A percentile compares a stretch with the other conserved stretches of the same genome.
Evolutionary conservation across 371 early-diverging fungal species (phyloP).

Genomic region (Mortierella sp.): DNA sequence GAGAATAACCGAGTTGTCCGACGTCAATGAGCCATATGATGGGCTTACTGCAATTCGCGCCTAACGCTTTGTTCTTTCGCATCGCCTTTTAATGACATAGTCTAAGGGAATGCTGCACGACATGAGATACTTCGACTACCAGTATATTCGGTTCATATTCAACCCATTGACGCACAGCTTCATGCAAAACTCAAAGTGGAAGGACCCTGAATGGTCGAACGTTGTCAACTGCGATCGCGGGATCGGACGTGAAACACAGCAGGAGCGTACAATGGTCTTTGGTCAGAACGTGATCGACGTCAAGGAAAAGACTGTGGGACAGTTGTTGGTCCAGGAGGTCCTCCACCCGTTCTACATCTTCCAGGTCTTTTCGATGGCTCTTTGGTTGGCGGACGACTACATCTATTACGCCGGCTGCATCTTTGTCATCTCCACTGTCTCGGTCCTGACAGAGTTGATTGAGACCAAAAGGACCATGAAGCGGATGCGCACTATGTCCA

Average conservation of each 20-base stretch:
- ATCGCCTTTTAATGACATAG: constrained; percentile 31
- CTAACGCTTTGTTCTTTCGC: background rate
- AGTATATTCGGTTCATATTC: constrained; percentile 89
- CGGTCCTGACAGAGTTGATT: constrained; percentile 83
- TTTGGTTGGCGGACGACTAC: constrained; percentile 96
- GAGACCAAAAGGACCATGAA: constrained; percentile 90
- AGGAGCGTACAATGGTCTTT: constrained; percentile 81
- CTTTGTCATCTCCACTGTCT: constrained; percentile 82
- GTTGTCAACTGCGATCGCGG: constrained; percentile 67
- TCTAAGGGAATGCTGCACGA: constrained; percentile 43
- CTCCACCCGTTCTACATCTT: constrained; percentile 97
- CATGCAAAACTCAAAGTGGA: constrained; percentile 82
- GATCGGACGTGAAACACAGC: constrained; percentile 64
- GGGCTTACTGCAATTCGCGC: background rate
- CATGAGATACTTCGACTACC: constrained; percentile 78
- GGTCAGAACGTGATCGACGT: constrained; percentile 90
- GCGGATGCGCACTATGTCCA: constrained; percentile 89
- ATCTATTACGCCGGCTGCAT: constrained; percentile 96
- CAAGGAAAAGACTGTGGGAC: constrained; percentile 79
- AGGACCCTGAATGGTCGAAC: constrained; percentile 79
- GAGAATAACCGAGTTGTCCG: no score
- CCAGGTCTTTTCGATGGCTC: constrained; percentile 90
- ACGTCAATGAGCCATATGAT: background rate
- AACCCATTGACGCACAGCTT: constrained; percentile 85
- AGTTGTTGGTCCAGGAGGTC: constrained; percentile 89